phyloP scores from a whole-genome alignment of 805 yeast genomes.

The Hanseniaspora occidentalis region DNA sequence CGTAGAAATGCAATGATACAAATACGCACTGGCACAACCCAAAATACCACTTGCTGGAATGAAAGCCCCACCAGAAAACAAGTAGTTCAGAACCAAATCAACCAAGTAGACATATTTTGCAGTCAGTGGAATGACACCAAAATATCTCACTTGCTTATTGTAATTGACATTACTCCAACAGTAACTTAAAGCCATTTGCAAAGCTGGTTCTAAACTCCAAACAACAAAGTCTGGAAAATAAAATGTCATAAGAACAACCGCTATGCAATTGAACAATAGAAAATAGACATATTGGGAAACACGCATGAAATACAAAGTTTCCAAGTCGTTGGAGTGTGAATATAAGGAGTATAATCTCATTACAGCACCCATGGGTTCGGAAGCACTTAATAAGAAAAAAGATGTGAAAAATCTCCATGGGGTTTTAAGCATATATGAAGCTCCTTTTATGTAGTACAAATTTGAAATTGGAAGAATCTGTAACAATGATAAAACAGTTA shows the following conservation, averaged over 20 bases:
- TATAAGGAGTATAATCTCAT: slow-evolving; percentile 3
- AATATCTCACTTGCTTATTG: slow-evolving; percentile 39
- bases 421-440: background rate
- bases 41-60: slow-evolving; percentile 30
- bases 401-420: slow-evolving; percentile 2
- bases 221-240: background rate
- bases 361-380: background rate
- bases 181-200: slow-evolving; percentile 30
- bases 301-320: slow-evolving; percentile 2
- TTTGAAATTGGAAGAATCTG: background rate
- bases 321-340: slow-evolving; percentile 3
- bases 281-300: slow-evolving; percentile 1
- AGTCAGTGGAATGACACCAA: slow-evolving; percentile 40
- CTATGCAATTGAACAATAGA: slow-evolving; percentile 4
- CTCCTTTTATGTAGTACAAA: background rate
- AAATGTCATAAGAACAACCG: slow-evolving; percentile 1
- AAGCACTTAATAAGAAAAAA: background rate
- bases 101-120: slow-evolving; percentile 39
- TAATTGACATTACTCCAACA: slow-evolving; percentile 51
- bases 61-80: slow-evolving; percentile 32
- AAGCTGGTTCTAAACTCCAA: slow-evolving; percentile 5
- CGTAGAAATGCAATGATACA: slow-evolving; percentile 52
- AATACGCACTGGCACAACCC: slow-evolving; percentile 45
- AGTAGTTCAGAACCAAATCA: slow-evolving; percentile 27
- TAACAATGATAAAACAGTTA: background rate